Conservation (phyloP, 805 yeast genomes). For the Kregervanrija fluxuum region DNA sequence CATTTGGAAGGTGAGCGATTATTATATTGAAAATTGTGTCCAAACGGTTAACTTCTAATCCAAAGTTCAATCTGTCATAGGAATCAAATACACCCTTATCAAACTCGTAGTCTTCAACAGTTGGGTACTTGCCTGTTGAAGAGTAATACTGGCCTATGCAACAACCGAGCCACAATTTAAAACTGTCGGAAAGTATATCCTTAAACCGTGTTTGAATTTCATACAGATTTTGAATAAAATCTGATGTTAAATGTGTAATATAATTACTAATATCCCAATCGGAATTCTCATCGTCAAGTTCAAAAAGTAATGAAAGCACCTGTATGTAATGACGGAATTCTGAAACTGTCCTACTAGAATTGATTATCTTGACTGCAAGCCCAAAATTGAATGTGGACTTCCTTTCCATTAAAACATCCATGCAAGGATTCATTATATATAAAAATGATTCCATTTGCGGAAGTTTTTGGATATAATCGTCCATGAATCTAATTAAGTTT, state of each 20-base stretch:
- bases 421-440: conserved; percentile 1
- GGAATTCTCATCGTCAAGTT: no score
- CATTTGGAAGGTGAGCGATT: conserved; percentile 10
- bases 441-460: neutral
- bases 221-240: conserved; percentile 15
- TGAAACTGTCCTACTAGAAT: neutral
- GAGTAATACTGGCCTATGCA: conserved; percentile 25
- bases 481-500: neutral
- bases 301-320: no score
- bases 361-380: neutral
- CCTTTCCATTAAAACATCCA: neutral
- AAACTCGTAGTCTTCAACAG: conserved; percentile 14
- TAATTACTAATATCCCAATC: no score
- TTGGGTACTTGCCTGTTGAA: conserved; percentile 18
- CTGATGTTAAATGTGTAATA: neutral
- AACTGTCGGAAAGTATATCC: conserved; percentile 5
- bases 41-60: conserved; percentile 15
- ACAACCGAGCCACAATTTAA: conserved; percentile 28
- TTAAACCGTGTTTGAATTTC: conserved; percentile 11
- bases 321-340: no score
- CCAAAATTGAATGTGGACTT: neutral
- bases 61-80: conserved; percentile 13
- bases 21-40: conserved; percentile 26
- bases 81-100: conserved; percentile 7
- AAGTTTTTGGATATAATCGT: neutral